phyloP scores from a whole-genome alignment of 2,329 filamentous ascomycete genomes.

The Verticillium tricorpus region DNA sequence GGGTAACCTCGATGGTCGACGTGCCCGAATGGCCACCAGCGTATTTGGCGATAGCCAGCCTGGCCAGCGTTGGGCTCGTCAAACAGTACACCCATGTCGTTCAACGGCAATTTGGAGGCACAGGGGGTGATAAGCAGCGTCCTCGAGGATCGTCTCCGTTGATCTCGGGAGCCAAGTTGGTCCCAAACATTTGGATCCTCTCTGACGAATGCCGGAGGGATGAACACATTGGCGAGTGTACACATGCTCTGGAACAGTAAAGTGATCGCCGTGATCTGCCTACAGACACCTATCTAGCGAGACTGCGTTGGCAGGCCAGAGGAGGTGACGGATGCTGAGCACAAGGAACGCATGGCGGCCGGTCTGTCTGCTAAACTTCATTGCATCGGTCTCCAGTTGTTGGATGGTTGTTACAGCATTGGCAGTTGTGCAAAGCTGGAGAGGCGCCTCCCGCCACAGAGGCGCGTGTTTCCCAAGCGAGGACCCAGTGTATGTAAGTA shows the following conservation, averaged over 20 bases:
- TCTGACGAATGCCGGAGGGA: not conserved
- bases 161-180: slow-evolving; percentile 5
- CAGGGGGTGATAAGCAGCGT: slow-evolving; percentile 3
- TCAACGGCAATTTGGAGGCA: slow-evolving; percentile 4
- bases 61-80: not conserved
- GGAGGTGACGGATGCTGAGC: no score
- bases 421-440: not conserved
- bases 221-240: no score
- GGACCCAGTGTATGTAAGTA: not conserved
- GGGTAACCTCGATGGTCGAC: not conserved
- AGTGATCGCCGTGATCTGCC: not conserved
- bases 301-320: not conserved
- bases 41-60: not conserved
- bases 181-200: not conserved
- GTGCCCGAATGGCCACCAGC: not conserved
- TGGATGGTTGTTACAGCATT: not conserved
- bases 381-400: not conserved
- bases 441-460: not conserved
- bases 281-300: no score
- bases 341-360: not conserved
- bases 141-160: slow-evolving; percentile 5
- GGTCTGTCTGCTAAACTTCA: not conserved
- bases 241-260: not conserved
- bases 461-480: not conserved
- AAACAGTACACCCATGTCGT: not conserved